Base-by-base conservation (phyloP, 495 filamentous ascomycete species). In the Apiosordaria backusii region DNA sequence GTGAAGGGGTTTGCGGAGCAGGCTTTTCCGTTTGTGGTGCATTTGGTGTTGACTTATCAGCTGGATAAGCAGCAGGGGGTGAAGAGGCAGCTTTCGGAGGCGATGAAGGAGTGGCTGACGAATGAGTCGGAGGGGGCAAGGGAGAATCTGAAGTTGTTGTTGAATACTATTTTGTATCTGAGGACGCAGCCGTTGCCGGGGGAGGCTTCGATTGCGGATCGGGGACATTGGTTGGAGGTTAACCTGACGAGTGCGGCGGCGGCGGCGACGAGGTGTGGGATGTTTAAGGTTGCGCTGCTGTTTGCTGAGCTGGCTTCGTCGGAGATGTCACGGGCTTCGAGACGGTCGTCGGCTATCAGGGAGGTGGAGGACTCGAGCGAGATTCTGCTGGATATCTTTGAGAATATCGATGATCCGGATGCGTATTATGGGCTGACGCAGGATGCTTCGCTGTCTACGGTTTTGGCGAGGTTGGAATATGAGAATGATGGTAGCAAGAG, bases 351-450 rank as follows among this genome's bases (percentile, higher is more conserved):
- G 18, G 74, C 85, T 18, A 71, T 80, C 45, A 86, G 82, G 68
- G 81, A 85, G 23, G 77, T 65, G 3, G 69, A 73, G 50, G 80
- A 88, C 25, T 85, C 90, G 18, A 80, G 83, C 13, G 85, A 90
- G 9, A 80, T 95, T 19, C 75, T 97, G 6, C 83, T 97, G 65
- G 79, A 85, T 9, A 90, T 98, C 2, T 99, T 92, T 74, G 89
- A 89, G 75, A 91, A 92, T 65, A 89, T 98, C 50, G 93, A 97
- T 75, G 95, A 99, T 74, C 93, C 93, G 16, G 95, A 99, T 73
- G 87, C 93, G 19, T 98, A 93, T 74, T 98, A 99, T 71, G 95
- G 95, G n/a, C 88, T 98, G 22, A 84, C 89, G 58, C 90, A 96
- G 74, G 85, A 83, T 23, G 85, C 92, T 13, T 90, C 86, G 57